Percentiles rank a stretch among this genome's conserved stretches.
Evolutionary conservation across 2,329 filamentous ascomycete genomes (phyloP).

Genomic region (Ascochyta rabiei): DNA sequence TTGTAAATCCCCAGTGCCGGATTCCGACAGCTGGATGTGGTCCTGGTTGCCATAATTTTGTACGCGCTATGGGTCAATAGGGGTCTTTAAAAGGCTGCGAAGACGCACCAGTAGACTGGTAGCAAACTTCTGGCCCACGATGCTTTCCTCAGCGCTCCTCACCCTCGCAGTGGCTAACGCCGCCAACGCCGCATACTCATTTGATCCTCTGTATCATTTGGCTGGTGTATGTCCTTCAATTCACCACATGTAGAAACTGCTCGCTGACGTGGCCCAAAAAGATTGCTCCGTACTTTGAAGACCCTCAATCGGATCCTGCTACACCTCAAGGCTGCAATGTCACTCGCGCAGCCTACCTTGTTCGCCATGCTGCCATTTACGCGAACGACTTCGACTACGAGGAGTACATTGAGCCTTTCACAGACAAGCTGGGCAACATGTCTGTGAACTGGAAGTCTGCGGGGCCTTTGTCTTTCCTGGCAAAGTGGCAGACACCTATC

Average conservation of each 20-base stretch:
- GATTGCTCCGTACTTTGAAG: constrained; percentile 58
- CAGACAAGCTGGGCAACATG: constrained; percentile 64
- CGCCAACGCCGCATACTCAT: constrained; percentile 46
- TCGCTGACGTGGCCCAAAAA: background rate
- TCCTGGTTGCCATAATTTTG: background rate
- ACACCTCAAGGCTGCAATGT: constrained; percentile 60
- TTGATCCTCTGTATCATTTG: constrained; percentile 57
- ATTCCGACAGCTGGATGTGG: constrained; percentile 9
- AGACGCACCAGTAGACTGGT: background rate
- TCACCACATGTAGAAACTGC: background rate
- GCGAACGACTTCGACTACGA: constrained; percentile 61
- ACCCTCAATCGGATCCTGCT: constrained; percentile 54
- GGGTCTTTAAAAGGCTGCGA: constrained; percentile 1
- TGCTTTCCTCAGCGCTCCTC: constrained; percentile 27
- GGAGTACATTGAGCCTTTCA: constrained; percentile 58
- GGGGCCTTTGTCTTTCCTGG: constrained; percentile 62
- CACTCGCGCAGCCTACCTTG: constrained; percentile 56
- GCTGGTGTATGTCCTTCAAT: constrained; percentile 41
- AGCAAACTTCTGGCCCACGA: constrained; percentile 7
- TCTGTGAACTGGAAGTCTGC: constrained; percentile 64
- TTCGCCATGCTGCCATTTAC: constrained; percentile 59
- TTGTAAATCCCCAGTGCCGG: constrained; percentile 14
- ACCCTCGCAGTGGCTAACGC: constrained; percentile 36
- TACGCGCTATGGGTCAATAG: background rate
- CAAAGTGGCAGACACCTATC: constrained; percentile 63